Evolutionary conservation across 805 yeast species (phyloP).

Genomic region (Lachancea cidri): DNA sequence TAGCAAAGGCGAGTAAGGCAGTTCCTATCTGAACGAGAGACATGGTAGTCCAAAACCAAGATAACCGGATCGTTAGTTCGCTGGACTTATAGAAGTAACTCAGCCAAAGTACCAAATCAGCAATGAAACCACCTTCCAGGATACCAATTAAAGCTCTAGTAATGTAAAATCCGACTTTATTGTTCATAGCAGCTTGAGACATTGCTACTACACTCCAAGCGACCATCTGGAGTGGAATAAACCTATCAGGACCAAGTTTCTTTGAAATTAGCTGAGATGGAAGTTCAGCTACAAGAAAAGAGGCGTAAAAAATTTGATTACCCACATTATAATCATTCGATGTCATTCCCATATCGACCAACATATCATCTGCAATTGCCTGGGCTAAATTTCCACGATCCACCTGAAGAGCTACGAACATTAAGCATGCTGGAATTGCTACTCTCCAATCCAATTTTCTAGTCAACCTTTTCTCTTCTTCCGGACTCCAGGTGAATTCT

Average conservation of each 20-base stretch:
- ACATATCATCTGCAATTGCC: conserved; percentile 53
- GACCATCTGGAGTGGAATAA: conserved; percentile 54
- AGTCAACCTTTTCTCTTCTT: conserved; percentile 45
- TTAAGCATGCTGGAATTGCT: conserved; percentile 48
- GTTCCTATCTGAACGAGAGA: conserved; percentile 44
- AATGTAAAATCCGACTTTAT: conserved; percentile 39
- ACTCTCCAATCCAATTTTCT: conserved; percentile 51
- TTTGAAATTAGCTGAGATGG: conserved; percentile 63
- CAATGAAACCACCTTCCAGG: conserved; percentile 64
- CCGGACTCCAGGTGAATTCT: conserved; percentile 44
- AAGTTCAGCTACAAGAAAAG: conserved; percentile 53
- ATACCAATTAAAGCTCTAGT: conserved; percentile 49
- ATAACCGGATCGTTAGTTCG: conserved; percentile 55
- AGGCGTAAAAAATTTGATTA: conserved; percentile 45
- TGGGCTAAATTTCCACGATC: conserved; percentile 55
- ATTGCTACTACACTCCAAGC: conserved; percentile 54
- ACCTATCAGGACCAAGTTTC: conserved; percentile 53
- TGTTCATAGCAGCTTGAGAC: conserved; percentile 42
- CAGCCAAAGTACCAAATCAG: conserved; percentile 59
- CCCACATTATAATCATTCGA: conserved; percentile 58
- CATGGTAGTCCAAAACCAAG: conserved; percentile 55
- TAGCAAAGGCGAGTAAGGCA: conserved; percentile 49
- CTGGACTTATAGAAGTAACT: conserved; percentile 58
- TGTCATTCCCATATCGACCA: conserved; percentile 45
- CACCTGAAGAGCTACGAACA: conserved; percentile 53